Evolutionary conservation across 352 stramenopile species (phyloP).

Genomic region (Phytophthora pinifolia): DNA sequence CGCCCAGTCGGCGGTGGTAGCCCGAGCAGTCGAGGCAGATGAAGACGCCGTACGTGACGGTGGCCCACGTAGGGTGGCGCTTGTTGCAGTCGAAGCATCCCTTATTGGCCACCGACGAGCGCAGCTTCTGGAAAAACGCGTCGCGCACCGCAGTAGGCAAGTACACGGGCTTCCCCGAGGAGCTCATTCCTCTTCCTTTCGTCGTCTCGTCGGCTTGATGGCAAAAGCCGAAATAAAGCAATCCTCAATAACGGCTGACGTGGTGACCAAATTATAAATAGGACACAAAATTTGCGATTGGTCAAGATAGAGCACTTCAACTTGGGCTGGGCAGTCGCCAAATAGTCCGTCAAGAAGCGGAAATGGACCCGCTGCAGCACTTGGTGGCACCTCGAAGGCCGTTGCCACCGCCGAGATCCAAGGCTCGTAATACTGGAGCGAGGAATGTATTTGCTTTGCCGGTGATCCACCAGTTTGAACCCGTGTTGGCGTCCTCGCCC

Average conservation of each 20-base stretch:
- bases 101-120: slow-evolving; percentile 79
- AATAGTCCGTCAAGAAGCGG: neutral
- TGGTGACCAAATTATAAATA: slow-evolving; percentile 11
- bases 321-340: neutral
- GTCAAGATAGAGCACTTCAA: slow-evolving; percentile 19
- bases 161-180: slow-evolving; percentile 58
- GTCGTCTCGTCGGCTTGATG: slow-evolving; percentile 15
- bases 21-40: slow-evolving; percentile 96
- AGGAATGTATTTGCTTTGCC: slow-evolving; percentile 54
- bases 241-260: slow-evolving; percentile 7
- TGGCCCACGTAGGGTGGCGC: slow-evolving; percentile 95
- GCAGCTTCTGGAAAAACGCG: slow-evolving; percentile 87
- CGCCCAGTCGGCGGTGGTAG: slow-evolving; percentile 92
- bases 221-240: slow-evolving; percentile 15
- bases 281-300: slow-evolving; percentile 7
- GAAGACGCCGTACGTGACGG: slow-evolving; percentile 95
- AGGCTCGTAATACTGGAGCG: slow-evolving; percentile 28
- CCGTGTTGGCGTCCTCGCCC: slow-evolving; percentile 45
- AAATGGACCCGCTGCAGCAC: slow-evolving; percentile 25
- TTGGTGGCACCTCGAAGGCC: slow-evolving; percentile 10
- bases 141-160: slow-evolving; percentile 74
- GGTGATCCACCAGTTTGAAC: slow-evolving; percentile 64
- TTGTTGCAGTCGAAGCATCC: slow-evolving; percentile 97
- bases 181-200: slow-evolving; percentile 29
- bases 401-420: slow-evolving; percentile 41